Base-by-base conservation (phyloP, 208 protist genomes). In the Trypanosoma boissoni region DNA sequence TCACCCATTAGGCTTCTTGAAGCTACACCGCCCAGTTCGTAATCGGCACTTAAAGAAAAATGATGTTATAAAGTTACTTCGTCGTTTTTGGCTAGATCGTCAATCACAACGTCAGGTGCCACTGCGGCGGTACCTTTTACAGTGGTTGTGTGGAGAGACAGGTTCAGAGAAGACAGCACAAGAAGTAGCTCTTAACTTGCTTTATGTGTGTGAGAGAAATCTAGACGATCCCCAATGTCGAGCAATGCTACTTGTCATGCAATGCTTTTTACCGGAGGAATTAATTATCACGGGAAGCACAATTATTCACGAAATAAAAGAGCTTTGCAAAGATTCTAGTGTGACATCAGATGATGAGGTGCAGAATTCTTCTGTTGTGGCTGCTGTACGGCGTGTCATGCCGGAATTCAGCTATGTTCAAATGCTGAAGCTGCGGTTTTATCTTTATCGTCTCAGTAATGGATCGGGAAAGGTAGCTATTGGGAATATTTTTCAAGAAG, bases 371-470 rank as follows among this genome's bases (percentile, higher is more conserved):
- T 36, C 58, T 36, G 16, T 69, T 49, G 20, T 39, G n/a, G 49
- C 61, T 51, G 46, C 46, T 16, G 2, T 95, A 52, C 80, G 88
- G 9, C 42, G 31, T 4, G 42, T 82, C 16, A 89, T 80, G 58
- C 85, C 83, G 2, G 83, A 87, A 55, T 91, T 90, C 61, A 78
- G 70, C 20, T 62, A 73, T 37, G 53, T 74, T 3, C 64, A 88
- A 58, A 83, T 95, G 74, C 70, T 87, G 39, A 76, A 90, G 46
- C 68, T 95, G 32, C 76, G 85, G 14, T 83, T 91, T 28, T 78
- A 77, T 29, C 64, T 82, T 1, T 88, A 59, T 49, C 68, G 72
- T 10, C 29, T 62, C 6, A 48, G 41, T 44, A 42, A 49, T 36
- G 31, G 26, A 2, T 42, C 55, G 18, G 49, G 58, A 59, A 64